Evolutionary conservation across 805 yeast genomes (phyloP).

Genomic region (Ogataea paraovalis): DNA sequence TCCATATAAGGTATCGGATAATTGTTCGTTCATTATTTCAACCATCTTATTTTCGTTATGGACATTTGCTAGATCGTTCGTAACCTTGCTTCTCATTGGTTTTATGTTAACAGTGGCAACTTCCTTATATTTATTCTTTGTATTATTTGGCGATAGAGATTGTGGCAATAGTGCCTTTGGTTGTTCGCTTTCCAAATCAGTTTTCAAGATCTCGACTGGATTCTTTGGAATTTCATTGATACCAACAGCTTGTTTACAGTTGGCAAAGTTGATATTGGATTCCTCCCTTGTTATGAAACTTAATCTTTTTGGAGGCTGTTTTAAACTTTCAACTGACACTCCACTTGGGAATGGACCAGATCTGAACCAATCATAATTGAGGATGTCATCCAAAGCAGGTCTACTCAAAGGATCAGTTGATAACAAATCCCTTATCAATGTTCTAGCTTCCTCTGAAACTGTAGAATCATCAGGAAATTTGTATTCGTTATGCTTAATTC

Average conservation of each 20-base stretch:
- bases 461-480: conserved; percentile 60
- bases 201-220: conserved; percentile 66
- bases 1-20: conserved; percentile 23
- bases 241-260: conserved; percentile 63
- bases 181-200: conserved; percentile 66
- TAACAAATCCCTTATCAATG: conserved; percentile 67
- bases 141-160: conserved; percentile 89
- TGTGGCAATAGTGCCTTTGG: conserved; percentile 74
- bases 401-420: conserved; percentile 75
- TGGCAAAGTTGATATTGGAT: conserved; percentile 63
- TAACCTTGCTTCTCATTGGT: conserved; percentile 25
- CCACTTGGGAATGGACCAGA: conserved; percentile 72
- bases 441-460: conserved; percentile 68
- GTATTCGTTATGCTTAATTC: conserved; percentile 81
- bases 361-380: conserved; percentile 82
- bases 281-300: conserved; percentile 52
- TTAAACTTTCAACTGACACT: conserved; percentile 59
- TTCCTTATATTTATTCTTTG: conserved; percentile 81
- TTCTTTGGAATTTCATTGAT: conserved; percentile 42
- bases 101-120: conserved; percentile 33
- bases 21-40: conserved; percentile 23
- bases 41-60: conserved; percentile 28
- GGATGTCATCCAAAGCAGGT: conserved; percentile 74
- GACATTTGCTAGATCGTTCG: conserved; percentile 27
- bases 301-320: conserved; percentile 56